Percentiles rank a stretch among this genome's conserved stretches.
These are phyloP conservation scores for Talaromyces sp. DNA, from an alignment of 2,329 filamentous ascomycete genomes.

Conservation along the genomic window DNA sequence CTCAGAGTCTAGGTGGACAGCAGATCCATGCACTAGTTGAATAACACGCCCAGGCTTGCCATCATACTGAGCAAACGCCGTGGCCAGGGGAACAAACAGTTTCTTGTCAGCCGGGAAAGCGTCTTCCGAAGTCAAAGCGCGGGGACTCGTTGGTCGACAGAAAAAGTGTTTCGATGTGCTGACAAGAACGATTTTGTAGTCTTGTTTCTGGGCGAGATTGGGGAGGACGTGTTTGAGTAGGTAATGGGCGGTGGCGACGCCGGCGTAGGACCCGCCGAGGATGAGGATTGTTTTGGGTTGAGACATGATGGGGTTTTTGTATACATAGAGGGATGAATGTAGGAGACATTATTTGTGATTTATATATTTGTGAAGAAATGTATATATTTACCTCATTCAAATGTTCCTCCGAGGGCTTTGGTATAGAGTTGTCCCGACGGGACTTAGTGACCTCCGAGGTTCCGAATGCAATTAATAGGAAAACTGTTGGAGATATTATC, in stretches of 20 bases:
- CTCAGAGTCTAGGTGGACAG: slow-evolving; percentile 13
- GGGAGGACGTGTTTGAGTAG: slow-evolving; percentile 49
- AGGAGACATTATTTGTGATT: background rate
- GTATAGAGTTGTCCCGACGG: slow-evolving; percentile 3
- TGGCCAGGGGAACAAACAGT: slow-evolving; percentile 37
- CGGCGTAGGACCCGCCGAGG: slow-evolving; percentile 50
- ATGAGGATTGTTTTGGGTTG: slow-evolving; percentile 42
- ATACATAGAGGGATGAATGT: too few relatives aligned
- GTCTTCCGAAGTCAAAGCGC: slow-evolving; percentile 42
- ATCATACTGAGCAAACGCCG: slow-evolving; percentile 37
- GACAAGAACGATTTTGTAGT: slow-evolving; percentile 40
- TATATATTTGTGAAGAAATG: background rate
- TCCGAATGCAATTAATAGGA: background rate
- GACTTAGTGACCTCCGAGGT: background rate
- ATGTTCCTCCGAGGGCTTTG: background rate
- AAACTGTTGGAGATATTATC: background rate
- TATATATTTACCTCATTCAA: too few relatives aligned
- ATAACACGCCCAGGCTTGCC: slow-evolving; percentile 22
- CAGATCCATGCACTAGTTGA: slow-evolving; percentile 39
- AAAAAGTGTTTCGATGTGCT: slow-evolving; percentile 38
- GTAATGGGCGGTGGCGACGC: slow-evolving; percentile 48
- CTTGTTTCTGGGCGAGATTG: slow-evolving; percentile 25
- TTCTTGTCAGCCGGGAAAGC: slow-evolving; percentile 38
- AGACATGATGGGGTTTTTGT: background rate
- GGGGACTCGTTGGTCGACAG: slow-evolving; percentile 41